Evolutionary conservation across 2,329 filamentous ascomycete species (phyloP), one percentile per base, ranked within the genome.

Genomic region (Stachybotrys elegans): DNA sequence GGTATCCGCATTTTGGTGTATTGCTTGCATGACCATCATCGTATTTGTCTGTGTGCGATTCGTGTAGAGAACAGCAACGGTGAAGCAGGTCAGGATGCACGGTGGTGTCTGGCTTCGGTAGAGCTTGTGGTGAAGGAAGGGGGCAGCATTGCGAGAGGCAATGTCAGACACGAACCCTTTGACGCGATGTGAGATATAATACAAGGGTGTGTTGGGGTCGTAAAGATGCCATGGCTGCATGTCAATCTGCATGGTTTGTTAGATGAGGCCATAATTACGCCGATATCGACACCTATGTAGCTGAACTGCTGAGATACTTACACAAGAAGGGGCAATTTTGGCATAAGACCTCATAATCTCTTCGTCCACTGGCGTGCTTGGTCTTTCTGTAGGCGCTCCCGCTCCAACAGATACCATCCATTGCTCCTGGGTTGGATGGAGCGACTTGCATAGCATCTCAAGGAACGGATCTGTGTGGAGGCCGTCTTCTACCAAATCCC

Each of bases 71-170:
- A 59, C 50, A 40, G 52, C 53, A 6, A 49, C 50, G 6, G 57
- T 48, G 42, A 65, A 64, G 47, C 60, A 63, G 19, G 54, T 50
- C 17, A 57, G 22, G n/a, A 64, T 61, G 43, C 50, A 59, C 21
- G 45, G 46, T 6, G 59, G 59, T 25, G 49, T 56, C 21, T 55
- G 42, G 31, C 49, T 42, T 17, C 43, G 42, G 48, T 63, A 63
- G 22, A 64, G 54, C 36, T 51, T 44, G 12, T 47, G 48, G 43
- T 64, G 61, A 38, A 64, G 45, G 39, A 60, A 64, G 8, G 58
- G 55, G 1, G 59, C 60, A 20, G 47, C 37, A 27, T 54, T 61
- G n/a, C 44, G 48, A 11, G 45, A 47, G 5, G 59, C 61, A 27
- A 58, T 50, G 31, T 59, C 55, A 14, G 16, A 40, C 3, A 46